Base-by-base conservation (phyloP, 352 stramenopile species). In the Thraustotheca clavata region DNA sequence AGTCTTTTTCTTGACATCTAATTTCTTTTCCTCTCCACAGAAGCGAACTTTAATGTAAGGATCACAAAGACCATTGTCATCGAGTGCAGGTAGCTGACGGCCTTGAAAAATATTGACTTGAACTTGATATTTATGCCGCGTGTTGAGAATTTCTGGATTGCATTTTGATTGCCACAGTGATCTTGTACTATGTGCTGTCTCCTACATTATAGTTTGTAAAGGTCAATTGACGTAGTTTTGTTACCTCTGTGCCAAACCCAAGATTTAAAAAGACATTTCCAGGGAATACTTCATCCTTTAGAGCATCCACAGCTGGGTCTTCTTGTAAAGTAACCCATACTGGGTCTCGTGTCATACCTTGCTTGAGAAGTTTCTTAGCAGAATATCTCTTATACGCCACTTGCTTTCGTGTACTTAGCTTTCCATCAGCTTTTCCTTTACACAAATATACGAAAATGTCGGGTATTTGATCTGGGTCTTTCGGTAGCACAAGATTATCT, bases 391-490 rank as follows among this genome's bases (percentile, higher is more conserved):
- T 76, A 67, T 83, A 96, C 46, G 80, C 94, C n/a, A 96, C 67
- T 1, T 74, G 70, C n/a, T 77, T 79, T 1, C 80, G 73, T 4
- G 67, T 78, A 24, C 34, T 33, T 4, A 65, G 7, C 41, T 65
- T 65, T 0, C 55, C 78, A 29, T 84, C 78, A 8, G 76, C 77
- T 40, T 91, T 80, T 49, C 82, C 80, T 40, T 75, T 76, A 68
- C 79, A 87, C 29, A 96, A 60, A 50, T 96, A 93, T 57, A 96
- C 67, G 49, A 96, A 96, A 52, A 95, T 80, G 49, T 96, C 87
- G 3, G 88, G 88, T 7, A 96, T 81, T 67, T 95, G 82, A 0
- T 69, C 72, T 12, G 89, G 38, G 22, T 90, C 76, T 59, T 89
- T 74, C 2, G 79, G 76, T 1, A 94, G 63, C 20, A 88, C 49